These are phyloP conservation scores for Protomyces lactucae-debilis DNA, from an alignment of 1,139 yeast genomes.

Conservation along the genomic window DNA sequence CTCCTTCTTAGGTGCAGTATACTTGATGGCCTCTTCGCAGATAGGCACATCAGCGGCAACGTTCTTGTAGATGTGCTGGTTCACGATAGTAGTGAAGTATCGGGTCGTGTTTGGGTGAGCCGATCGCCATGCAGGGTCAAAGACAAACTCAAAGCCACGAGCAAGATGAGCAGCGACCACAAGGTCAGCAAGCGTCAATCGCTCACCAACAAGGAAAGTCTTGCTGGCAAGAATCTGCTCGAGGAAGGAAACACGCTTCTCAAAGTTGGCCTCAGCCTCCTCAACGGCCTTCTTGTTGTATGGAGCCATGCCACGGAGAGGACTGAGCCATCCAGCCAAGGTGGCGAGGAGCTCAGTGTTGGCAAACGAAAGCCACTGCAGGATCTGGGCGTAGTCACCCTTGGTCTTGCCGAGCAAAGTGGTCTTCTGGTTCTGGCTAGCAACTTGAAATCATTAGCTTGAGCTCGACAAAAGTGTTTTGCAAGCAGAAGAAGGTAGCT, in stretches of 20 bases:
- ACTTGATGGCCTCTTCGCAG: conserved; percentile 46
- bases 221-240: conserved; percentile 65
- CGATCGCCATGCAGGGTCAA: conserved; percentile 73
- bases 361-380: conserved; percentile 78
- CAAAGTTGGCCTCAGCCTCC: conserved; percentile 47
- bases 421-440: conserved; percentile 36
- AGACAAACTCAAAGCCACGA: conserved; percentile 64
- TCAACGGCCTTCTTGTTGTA: conserved; percentile 82
- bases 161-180: conserved; percentile 54
- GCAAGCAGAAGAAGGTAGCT: conserved; percentile 32
- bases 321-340: conserved; percentile 43
- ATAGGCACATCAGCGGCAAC: conserved; percentile 38
- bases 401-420: conserved; percentile 60
- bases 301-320: conserved; percentile 51
- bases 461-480: background rate
- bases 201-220: conserved; percentile 90
- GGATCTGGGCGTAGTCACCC: conserved; percentile 63
- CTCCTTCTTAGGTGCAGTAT: conserved; percentile 72
- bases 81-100: conserved; percentile 75
- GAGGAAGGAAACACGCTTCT: conserved; percentile 40
- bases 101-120: conserved; percentile 70
- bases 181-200: conserved; percentile 80
- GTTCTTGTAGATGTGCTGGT: conserved; percentile 52
- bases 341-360: conserved; percentile 61
- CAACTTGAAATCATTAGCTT: conserved; percentile 34